Percentiles rank a stretch among this genome's conserved stretches.
Conservation (phyloP, 495 filamentous ascomycete genomes). For the Halenospora varia region DNA sequence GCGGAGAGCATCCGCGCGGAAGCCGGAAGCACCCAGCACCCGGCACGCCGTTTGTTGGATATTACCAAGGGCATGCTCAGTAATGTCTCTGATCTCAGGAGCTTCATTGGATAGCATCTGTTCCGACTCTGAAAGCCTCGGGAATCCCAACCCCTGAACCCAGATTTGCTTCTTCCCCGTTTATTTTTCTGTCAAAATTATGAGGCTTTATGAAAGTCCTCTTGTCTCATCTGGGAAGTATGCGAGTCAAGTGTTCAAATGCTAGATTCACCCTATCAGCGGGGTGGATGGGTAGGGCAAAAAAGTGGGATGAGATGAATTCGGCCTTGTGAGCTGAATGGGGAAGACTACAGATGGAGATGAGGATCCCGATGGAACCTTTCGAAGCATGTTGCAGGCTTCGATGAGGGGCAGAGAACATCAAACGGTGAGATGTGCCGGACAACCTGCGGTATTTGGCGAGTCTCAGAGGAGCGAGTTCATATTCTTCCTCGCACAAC, state of each 20-base stretch:
- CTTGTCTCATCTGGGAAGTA: constrained; percentile 1
- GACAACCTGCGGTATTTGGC: neutral
- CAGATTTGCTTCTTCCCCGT: neutral
- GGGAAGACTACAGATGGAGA: neutral
- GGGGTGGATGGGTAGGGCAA: neutral
- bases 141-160: neutral
- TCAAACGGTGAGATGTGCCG: neutral
- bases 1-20: neutral
- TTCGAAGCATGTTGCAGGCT: constrained; percentile 17
- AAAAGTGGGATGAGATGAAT: constrained; percentile 5
- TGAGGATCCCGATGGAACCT: constrained; percentile 10
- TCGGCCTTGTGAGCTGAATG: constrained; percentile 1
- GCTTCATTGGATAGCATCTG: constrained; percentile 6
- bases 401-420: constrained; percentile 12
- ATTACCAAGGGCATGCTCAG: neutral
- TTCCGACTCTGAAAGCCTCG: neutral
- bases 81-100: neutral
- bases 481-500: neutral
- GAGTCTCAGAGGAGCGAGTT: neutral
- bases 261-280: no score
- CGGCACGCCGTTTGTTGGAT: neutral
- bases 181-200: neutral
- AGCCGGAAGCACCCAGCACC: neutral
- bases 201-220: neutral
- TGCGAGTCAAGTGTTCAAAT: neutral